Evolutionary conservation across 2,329 filamentous ascomycete genomes (phyloP).

Genomic region (Endoconidiophora laricicola): DNA sequence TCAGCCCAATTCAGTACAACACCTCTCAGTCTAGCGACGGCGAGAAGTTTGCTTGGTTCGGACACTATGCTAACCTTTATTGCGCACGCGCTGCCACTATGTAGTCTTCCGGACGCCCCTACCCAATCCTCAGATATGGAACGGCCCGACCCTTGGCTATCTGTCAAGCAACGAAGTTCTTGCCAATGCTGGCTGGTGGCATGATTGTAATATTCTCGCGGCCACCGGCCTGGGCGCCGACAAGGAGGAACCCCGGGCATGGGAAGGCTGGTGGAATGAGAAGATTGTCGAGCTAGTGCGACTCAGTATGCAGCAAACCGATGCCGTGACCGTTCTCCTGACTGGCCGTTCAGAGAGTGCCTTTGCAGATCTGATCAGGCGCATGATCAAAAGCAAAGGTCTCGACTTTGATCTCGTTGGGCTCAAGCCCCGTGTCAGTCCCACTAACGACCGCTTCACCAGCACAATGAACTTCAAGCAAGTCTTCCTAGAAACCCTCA

Average conservation of each 20-base stretch:
- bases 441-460: conserved; percentile 58
- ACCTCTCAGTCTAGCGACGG: no score
- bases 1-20: neutral
- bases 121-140: conserved; percentile 81
- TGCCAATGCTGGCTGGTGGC: conserved; percentile 88
- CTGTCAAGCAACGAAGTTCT: conserved; percentile 63
- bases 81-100: neutral
- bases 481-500: conserved; percentile 58
- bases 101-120: conserved; percentile 80
- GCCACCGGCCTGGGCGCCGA: conserved; percentile 72
- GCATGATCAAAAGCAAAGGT: conserved; percentile 60
- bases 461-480: conserved; percentile 92
- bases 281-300: conserved; percentile 65
- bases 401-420: conserved; percentile 79
- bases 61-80: no score
- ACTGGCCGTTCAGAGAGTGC: conserved; percentile 68
- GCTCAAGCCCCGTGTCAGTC: conserved; percentile 72
- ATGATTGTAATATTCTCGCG: conserved; percentile 70
- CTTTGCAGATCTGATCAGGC: conserved; percentile 65
- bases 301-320: conserved; percentile 68
- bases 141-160: conserved; percentile 55
- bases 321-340: conserved; percentile 69
- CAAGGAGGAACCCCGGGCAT: conserved; percentile 65
- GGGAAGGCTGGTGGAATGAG: conserved; percentile 96
- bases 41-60: no score